Conservation (phyloP, 352 stramenopile species). For the Globisporangium splendens region DNA sequence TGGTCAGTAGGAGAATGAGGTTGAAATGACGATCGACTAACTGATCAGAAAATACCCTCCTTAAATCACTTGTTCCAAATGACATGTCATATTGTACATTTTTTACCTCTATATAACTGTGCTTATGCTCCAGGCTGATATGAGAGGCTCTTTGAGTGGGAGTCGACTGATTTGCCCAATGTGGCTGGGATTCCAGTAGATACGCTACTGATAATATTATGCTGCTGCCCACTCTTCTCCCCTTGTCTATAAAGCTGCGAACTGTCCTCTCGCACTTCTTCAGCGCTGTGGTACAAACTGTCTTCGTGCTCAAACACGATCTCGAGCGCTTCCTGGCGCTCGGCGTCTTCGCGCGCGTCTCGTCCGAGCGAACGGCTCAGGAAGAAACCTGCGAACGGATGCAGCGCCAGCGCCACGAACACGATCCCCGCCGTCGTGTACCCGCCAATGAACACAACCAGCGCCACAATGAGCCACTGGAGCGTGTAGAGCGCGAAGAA, state of each 20-base stretch:
- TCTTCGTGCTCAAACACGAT: conserved; percentile 9
- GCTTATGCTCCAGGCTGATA: no score
- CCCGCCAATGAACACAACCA: not conserved
- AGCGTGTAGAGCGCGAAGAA: conserved; percentile 11
- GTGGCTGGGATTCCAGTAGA: no score
- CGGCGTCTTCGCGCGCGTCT: conserved; percentile 7
- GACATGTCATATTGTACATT: no score
- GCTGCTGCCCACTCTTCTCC: no score
- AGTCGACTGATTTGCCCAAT: no score
- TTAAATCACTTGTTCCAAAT: no score
- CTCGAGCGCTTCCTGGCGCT: conserved; percentile 13
- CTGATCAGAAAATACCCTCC: no score
- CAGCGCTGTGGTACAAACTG: conserved; percentile 10
- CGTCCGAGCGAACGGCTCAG: conserved; percentile 6
- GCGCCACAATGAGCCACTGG: not conserved
- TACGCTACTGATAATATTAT: no score
- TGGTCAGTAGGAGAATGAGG: not conserved
- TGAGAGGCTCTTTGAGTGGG: no score
- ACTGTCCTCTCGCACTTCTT: not conserved
- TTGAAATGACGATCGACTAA: not conserved
- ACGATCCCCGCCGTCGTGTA: conserved; percentile 1
- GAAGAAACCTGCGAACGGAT: conserved; percentile 3
- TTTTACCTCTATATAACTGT: no score
- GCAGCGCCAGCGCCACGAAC: conserved; percentile 5
- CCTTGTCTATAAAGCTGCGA: no score